These are phyloP conservation scores for Pseudocercospora pini-densiflorae DNA, from an alignment of 2,329 filamentous ascomycete genomes.

Conservation along the genomic window DNA sequence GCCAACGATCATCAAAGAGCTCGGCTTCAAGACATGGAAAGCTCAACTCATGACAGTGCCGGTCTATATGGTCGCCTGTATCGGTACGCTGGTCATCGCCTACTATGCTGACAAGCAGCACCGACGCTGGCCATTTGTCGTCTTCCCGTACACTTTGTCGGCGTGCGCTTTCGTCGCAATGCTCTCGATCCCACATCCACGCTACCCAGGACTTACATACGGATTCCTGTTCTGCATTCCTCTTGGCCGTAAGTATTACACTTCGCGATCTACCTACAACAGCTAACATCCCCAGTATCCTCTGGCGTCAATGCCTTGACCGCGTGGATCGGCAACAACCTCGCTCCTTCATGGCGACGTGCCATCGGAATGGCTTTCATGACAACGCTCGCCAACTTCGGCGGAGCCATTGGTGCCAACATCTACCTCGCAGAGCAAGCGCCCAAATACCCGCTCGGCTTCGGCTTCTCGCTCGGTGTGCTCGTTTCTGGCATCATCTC, in stretches of 20 bases:
- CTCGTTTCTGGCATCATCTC: constrained; percentile 33
- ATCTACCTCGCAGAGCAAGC: constrained; percentile 23
- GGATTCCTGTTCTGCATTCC: constrained; percentile 61
- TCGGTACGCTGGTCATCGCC: constrained; percentile 30
- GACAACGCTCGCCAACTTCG: constrained; percentile 26
- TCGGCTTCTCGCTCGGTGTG: constrained; percentile 26
- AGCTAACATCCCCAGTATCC: constrained; percentile 17
- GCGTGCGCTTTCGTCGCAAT: constrained; percentile 46
- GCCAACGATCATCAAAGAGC: constrained; percentile 56
- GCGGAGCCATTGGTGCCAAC: constrained; percentile 27
- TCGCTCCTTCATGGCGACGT: constrained; percentile 50
- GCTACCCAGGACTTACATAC: constrained; percentile 51
- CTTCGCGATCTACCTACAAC: constrained; percentile 46
- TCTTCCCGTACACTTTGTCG: constrained; percentile 27
- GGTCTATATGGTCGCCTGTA: constrained; percentile 43
- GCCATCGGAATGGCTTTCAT: constrained; percentile 24
- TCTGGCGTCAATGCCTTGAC: constrained; percentile 40
- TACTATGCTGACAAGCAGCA: constrained; percentile 27
- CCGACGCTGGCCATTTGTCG: constrained; percentile 26
- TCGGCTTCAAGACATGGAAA: constrained; percentile 49
- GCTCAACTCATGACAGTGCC: constrained; percentile 53
- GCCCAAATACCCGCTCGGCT: constrained; percentile 26
- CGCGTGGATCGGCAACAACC: constrained; percentile 58
- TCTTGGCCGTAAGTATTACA: constrained; percentile 58
- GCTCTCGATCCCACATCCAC: constrained; percentile 33